A percentile compares a stretch with the other conserved stretches of the same genome.
Conservation (phyloP, 2,329 filamentous ascomycete genomes). For the Sclerotinia borealis region DNA sequence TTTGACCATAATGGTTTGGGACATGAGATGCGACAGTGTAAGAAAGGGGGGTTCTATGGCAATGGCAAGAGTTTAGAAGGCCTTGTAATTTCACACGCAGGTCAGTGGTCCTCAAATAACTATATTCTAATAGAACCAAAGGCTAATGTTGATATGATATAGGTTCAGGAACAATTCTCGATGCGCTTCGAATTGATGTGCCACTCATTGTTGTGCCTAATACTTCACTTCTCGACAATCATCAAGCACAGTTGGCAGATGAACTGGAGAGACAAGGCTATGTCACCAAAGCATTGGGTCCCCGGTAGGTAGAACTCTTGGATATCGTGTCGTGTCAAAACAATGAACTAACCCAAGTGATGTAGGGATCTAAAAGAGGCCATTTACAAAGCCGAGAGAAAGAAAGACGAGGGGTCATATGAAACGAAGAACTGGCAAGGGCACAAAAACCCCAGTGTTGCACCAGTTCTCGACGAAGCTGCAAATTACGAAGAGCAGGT, state of each 20-base stretch:
- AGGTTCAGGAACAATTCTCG: slow-evolving; percentile 89
- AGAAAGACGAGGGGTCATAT: not conserved
- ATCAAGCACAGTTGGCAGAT: slow-evolving; percentile 80
- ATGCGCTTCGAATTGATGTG: slow-evolving; percentile 66
- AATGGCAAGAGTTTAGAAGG: slow-evolving; percentile 52
- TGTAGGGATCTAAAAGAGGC: slow-evolving; percentile 20
- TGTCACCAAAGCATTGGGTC: slow-evolving; percentile 43
- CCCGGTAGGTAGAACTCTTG: slow-evolving; percentile 18
- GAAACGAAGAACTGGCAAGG: not conserved
- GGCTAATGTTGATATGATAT: not conserved
- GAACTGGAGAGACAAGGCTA: slow-evolving; percentile 71
- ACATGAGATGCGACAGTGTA: slow-evolving; percentile 40
- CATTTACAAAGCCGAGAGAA: slow-evolving; percentile 20
- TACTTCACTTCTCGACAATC: slow-evolving; percentile 73
- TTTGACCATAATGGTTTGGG: slow-evolving; percentile 57
- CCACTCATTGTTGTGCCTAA: slow-evolving; percentile 91
- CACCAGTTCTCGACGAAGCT: slow-evolving; percentile 22
- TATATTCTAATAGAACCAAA: not conserved
- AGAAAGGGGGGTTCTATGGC: slow-evolving; percentile 30
- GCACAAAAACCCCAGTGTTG: slow-evolving; percentile 16
- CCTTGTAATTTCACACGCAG: slow-evolving; percentile 82
- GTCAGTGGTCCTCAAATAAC: slow-evolving; percentile 42
- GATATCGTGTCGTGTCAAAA: not conserved
- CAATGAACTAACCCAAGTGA: not conserved
- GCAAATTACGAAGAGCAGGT: slow-evolving; percentile 27